Evolutionary conservation across 1,284 basidiomycete species (phyloP).

Genomic region (Trichosporon sp.): DNA sequence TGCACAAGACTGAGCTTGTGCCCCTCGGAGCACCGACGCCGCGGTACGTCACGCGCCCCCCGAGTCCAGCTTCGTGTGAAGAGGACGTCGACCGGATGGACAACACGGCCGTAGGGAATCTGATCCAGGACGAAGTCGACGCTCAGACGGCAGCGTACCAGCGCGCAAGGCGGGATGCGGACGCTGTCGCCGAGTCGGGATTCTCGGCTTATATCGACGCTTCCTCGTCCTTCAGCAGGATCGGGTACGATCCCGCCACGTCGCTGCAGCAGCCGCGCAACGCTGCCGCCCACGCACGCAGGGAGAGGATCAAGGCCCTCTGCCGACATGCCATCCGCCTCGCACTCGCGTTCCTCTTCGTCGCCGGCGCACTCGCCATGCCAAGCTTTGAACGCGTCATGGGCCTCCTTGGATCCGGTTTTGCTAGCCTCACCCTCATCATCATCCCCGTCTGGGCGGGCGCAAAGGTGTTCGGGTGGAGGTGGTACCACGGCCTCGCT

Average conservation of each 20-base stretch:
- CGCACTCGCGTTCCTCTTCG: constrained; percentile 57
- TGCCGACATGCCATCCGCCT: constrained; percentile 59
- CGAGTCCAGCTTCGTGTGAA: constrained; percentile 12
- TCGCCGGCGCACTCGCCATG: constrained; percentile 67
- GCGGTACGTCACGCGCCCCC: constrained; percentile 27
- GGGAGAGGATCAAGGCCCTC: constrained; percentile 49
- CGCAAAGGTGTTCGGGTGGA: constrained; percentile 50
- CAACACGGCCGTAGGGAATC: background rate
- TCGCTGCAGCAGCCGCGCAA: background rate
- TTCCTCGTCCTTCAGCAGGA: background rate
- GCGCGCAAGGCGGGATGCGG: background rate
- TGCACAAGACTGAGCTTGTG: constrained; percentile 39
- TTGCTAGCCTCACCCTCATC: constrained; percentile 71
- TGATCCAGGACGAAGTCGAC: background rate
- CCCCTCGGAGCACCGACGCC: constrained; percentile 27
- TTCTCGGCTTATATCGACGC: background rate
- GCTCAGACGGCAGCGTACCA: background rate
- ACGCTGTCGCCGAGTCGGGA: background rate
- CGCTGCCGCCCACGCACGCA: constrained; percentile 20
- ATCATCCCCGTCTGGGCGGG: constrained; percentile 66
- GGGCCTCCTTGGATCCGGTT: constrained; percentile 77
- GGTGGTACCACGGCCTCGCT: constrained; percentile 55
- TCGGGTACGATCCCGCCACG: background rate
- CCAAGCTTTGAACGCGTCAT: constrained; percentile 83
- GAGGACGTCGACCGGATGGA: background rate